These are phyloP conservation scores for Zymoseptoria tritici DNA, from an alignment of 2,329 filamentous ascomycete species.

Conservation along the genomic window DNA sequence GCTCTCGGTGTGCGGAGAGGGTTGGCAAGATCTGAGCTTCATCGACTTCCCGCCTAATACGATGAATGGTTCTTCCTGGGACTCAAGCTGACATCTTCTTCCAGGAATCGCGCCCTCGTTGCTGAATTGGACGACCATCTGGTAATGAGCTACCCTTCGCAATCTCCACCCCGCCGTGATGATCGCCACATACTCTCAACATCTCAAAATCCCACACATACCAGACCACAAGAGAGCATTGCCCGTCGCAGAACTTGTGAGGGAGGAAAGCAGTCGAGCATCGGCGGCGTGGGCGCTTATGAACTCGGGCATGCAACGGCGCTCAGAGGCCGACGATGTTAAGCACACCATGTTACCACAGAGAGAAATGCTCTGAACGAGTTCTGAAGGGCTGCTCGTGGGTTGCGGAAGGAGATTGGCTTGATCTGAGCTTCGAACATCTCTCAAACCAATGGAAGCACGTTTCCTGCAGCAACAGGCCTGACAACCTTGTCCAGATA, in stretches of 20 bases:
- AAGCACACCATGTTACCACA: no score
- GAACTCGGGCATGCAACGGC: background rate
- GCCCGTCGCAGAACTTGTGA: background rate
- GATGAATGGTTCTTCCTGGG: background rate
- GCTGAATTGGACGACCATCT: background rate
- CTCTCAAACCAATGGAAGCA: background rate
- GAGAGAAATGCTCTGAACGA: no score
- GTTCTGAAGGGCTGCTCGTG: background rate
- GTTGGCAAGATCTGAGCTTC: background rate
- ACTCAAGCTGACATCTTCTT: background rate
- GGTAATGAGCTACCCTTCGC: background rate
- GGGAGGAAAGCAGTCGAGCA: background rate
- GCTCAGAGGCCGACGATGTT: background rate
- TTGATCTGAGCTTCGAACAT: background rate
- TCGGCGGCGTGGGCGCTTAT: background rate
- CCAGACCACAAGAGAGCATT: background rate
- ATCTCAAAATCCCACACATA: background rate
- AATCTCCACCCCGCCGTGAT: background rate
- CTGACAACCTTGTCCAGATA: background rate
- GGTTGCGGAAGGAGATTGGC: background rate
- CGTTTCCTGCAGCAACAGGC: background rate
- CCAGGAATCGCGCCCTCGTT: no score
- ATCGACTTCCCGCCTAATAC: background rate
- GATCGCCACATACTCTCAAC: background rate
- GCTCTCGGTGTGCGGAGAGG: background rate